These are phyloP conservation scores for Aspergillus costaricaensis DNA, from an alignment of 2,329 filamentous ascomycete species.

Conservation along the genomic window DNA sequence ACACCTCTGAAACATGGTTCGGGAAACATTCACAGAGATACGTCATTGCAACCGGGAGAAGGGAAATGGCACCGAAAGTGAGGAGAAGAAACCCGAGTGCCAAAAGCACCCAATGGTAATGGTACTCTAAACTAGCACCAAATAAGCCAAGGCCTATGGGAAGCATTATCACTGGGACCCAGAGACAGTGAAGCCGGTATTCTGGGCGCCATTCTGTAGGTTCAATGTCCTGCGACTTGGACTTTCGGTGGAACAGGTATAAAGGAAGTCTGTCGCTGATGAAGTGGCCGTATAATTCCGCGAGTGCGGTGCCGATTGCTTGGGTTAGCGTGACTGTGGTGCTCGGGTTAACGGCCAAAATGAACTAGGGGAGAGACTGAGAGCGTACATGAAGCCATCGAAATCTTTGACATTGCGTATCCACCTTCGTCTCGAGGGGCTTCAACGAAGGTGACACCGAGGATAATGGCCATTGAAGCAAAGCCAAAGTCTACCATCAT, in stretches of 20 bases:
- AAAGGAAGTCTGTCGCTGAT: slow-evolving; percentile 46
- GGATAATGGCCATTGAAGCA: neutral
- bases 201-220: slow-evolving; percentile 35
- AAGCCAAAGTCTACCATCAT: neutral
- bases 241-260: slow-evolving; percentile 30
- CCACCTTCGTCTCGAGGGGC: neutral
- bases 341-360: neutral
- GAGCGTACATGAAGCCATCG: neutral
- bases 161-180: slow-evolving; percentile 29
- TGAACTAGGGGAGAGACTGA: neutral
- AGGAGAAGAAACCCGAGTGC: slow-evolving; percentile 45
- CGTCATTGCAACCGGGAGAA: slow-evolving; percentile 29
- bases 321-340: neutral
- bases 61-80: slow-evolving; percentile 37
- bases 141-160: slow-evolving; percentile 38
- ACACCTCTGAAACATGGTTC: slow-evolving; percentile 6
- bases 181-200: slow-evolving; percentile 32
- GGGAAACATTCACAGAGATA: slow-evolving; percentile 39
- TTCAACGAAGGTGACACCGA: neutral
- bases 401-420: neutral
- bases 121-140: slow-evolving; percentile 45
- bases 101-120: slow-evolving; percentile 44
- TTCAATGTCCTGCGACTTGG: slow-evolving; percentile 18
- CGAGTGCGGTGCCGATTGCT: slow-evolving; percentile 13
- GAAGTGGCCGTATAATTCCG: slow-evolving; percentile 39